Conservation (phyloP, 371 early-diverging fungal species). For the Zychaea mexicana region DNA sequence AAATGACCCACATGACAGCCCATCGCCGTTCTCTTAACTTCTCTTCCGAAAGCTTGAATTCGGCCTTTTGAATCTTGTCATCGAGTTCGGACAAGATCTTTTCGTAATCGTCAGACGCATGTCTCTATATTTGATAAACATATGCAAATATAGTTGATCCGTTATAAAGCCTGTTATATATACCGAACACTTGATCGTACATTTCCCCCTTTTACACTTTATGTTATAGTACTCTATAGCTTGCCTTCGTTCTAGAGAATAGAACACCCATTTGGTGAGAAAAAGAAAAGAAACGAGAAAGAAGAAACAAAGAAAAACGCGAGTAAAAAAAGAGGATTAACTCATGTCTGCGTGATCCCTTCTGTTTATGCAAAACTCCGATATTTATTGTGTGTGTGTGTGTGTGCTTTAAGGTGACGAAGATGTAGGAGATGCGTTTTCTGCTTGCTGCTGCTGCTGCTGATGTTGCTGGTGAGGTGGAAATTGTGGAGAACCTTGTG, state of each 20-base stretch:
- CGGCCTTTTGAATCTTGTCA: conserved; percentile 70
- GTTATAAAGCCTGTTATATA: too few species aligned
- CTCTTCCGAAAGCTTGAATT: conserved; percentile 62
- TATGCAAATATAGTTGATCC: too few species aligned
- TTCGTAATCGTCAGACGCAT: conserved; percentile 65
- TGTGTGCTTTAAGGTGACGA: neutral
- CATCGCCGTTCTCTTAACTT: conserved; percentile 64
- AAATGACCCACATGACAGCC: conserved; percentile 68
- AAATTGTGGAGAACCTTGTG: neutral
- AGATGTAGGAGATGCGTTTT: neutral
- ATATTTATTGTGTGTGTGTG: neutral
- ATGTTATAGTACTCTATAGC: neutral
- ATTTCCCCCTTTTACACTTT: too few species aligned
- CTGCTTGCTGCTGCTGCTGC: neutral
- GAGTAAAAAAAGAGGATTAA: too few species aligned
- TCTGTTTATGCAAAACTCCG: neutral
- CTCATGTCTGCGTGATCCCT: too few species aligned
- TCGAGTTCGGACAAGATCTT: conserved; percentile 79
- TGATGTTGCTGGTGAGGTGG: neutral
- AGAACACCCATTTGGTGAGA: neutral
- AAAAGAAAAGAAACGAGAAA: neutral
- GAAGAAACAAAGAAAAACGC: neutral
- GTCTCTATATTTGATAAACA: neutral
- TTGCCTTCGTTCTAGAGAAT: neutral
- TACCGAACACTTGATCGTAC: too few species aligned